These are phyloP conservation scores for Ligustrum vulgare DNA, from an alignment of 257 asterid genomes.

Conservation along the genomic window DNA sequence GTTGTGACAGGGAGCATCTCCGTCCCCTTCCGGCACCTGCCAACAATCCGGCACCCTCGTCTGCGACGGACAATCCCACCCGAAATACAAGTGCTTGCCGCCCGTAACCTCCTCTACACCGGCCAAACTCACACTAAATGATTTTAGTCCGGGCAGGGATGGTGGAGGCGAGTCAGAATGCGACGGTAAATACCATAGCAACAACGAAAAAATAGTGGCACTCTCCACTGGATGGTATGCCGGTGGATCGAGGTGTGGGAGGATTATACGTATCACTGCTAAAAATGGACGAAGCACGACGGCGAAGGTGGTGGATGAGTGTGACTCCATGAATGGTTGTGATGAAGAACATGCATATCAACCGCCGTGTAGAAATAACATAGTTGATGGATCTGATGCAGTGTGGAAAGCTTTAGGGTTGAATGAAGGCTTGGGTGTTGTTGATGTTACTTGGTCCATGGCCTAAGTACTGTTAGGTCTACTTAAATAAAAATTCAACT, in stretches of 20 bases:
- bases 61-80: slow-evolving; percentile 18
- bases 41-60: slow-evolving; percentile 24
- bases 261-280: slow-evolving; percentile 25
- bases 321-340: slow-evolving; percentile 37
- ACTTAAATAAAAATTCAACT: no score
- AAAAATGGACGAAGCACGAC: slow-evolving; percentile 33
- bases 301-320: slow-evolving; percentile 51
- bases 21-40: slow-evolving; percentile 21
- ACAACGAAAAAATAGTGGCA: slow-evolving; percentile 33
- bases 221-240: slow-evolving; percentile 40
- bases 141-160: slow-evolving; percentile 36
- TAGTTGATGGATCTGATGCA: slow-evolving; percentile 42
- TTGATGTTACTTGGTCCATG: slow-evolving; percentile 41
- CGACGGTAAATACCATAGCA: slow-evolving; percentile 26
- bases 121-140: slow-evolving; percentile 34
- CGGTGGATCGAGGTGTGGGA: slow-evolving; percentile 19
- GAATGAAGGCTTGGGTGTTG: slow-evolving; percentile 25
- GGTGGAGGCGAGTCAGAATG: slow-evolving; percentile 43
- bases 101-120: slow-evolving; percentile 32
- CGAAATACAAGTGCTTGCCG: slow-evolving; percentile 36
- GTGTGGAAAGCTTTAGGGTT: slow-evolving; percentile 42
- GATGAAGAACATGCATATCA: slow-evolving; percentile 32
- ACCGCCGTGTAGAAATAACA: slow-evolving; percentile 34
- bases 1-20: no score
- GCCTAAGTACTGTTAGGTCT: slow-evolving; percentile 18